Evolutionary conservation across 495 filamentous ascomycete species (phyloP).

Genomic region (Bombardia bombarda): DNA sequence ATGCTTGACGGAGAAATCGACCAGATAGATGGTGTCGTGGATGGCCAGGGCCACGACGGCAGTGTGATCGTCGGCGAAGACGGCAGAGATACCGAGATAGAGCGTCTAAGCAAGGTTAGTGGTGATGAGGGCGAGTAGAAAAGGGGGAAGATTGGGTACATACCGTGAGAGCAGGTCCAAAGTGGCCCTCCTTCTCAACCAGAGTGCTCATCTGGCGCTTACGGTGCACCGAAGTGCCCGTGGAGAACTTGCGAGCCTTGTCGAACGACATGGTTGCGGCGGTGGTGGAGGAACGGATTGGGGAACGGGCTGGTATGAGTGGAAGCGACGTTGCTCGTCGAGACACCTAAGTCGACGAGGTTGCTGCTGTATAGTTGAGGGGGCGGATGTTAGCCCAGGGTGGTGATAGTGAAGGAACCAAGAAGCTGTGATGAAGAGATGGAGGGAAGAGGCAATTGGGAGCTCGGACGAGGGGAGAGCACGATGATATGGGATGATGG

Average conservation of each 20-base stretch:
- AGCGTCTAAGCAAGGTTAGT: constrained; percentile 39
- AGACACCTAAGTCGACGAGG: too few species aligned
- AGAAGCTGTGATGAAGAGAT: too few species aligned
- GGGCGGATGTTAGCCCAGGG: too few species aligned
- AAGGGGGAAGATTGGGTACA: constrained; percentile 13
- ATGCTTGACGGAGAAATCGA: constrained; percentile 62
- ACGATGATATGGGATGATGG: too few species aligned
- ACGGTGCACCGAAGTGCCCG: constrained; percentile 36
- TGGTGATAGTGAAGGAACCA: too few species aligned
- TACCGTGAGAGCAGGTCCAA: constrained; percentile 37
- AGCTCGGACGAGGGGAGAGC: too few species aligned
- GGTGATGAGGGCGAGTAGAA: constrained; percentile 6
- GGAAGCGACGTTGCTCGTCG: too few species aligned
- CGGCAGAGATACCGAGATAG: constrained; percentile 55
- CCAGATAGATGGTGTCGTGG: constrained; percentile 70
- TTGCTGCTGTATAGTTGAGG: not conserved
- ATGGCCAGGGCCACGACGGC: constrained; percentile 58
- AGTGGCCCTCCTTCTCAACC: constrained; percentile 37
- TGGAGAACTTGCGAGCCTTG: constrained; percentile 30
- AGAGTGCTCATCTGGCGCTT: constrained; percentile 36
- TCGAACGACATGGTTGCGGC: constrained; percentile 31
- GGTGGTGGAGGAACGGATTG: too few species aligned
- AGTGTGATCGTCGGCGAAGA: constrained; percentile 38
- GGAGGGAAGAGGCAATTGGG: too few species aligned
- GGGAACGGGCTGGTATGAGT: too few species aligned